Evolutionary conservation across 257 asterid genomes (phyloP), one percentile per base, ranked within the genome.

Genomic region (Scutellaria minor): DNA sequence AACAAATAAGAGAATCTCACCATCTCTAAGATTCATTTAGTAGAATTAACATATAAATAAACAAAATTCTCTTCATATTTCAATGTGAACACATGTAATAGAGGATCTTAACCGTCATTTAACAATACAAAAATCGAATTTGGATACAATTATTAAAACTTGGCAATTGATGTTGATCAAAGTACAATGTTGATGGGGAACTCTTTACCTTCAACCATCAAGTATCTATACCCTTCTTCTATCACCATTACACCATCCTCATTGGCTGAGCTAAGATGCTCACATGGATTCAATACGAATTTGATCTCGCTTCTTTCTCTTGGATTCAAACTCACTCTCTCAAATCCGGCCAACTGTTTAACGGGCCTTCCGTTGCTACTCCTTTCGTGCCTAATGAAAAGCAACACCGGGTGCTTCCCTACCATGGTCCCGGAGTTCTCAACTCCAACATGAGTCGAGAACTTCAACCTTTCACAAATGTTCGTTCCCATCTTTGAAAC

Each of bases 231-330:
- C 5, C 97, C 95, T 62, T 79, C 89, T 75, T 92, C 92, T 18
- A 92, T 83, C 42, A 89, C 84, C 96, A 88, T 80, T 40, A 75
- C 56, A 20, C 98, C 96, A 44, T 92, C 94, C 70, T 85, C 83
- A 70, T 79, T 79, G 0, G 92, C 91, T 22, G 71, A 75, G 78
- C 90, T 82, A 20, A 92, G 82, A 79, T 89, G 96, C 77, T 89
- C 83, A 62, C 98, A 92, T 7, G 96, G 96, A 74, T 76, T 80
- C 81, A 92, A 59, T 10, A 75, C 72, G 68, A 87, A 92, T 53
- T 80, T 79, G 14, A 89, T 13, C 55, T 82, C 61, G 31, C 69
- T 75, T 67, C 79, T 83, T 27, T 84, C 87, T 12, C 84, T 83
- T 0, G 83, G 84, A 5, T 84, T 64, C 42, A 89, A 74, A 48